Evolutionary conservation across 331 rosid species (phyloP).

Genomic region (Acacia concinna): DNA sequence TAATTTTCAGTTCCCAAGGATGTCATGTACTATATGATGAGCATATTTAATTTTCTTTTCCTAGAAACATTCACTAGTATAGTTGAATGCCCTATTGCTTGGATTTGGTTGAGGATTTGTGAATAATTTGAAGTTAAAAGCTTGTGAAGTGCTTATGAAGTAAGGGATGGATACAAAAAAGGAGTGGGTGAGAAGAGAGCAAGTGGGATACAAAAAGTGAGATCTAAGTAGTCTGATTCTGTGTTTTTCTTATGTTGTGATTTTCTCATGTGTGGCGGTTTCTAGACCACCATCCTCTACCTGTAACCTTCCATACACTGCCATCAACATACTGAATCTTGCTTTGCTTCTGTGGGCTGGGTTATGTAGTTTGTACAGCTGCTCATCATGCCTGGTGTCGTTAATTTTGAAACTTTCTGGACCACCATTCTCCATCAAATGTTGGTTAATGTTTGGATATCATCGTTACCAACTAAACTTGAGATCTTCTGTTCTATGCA

Average conservation of each 20-base stretch:
- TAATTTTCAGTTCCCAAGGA: not conserved
- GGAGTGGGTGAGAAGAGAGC: not conserved
- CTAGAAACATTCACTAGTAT: not conserved
- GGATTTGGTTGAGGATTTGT: not conserved
- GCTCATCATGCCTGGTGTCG: not conserved
- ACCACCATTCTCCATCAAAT: not conserved
- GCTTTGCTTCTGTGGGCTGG: not conserved
- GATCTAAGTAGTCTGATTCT: not conserved
- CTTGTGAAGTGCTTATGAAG: not conserved
- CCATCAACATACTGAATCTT: not conserved
- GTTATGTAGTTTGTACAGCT: not conserved
- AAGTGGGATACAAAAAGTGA: not conserved
- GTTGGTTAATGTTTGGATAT: not conserved
- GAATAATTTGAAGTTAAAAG: not conserved
- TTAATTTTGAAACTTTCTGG: not conserved
- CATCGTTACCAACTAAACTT: not conserved
- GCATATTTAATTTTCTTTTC: not conserved
- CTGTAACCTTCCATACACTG: not conserved
- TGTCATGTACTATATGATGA: not conserved
- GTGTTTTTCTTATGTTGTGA: not conserved
- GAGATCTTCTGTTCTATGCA: constrained; percentile 28
- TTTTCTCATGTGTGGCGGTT: not conserved
- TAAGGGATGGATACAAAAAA: not conserved
- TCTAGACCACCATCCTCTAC: not conserved
- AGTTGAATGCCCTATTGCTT: not conserved